Evolutionary conservation across 129 eudicot genomes (phyloP).

Genomic region (Ambrosia trifida): DNA sequence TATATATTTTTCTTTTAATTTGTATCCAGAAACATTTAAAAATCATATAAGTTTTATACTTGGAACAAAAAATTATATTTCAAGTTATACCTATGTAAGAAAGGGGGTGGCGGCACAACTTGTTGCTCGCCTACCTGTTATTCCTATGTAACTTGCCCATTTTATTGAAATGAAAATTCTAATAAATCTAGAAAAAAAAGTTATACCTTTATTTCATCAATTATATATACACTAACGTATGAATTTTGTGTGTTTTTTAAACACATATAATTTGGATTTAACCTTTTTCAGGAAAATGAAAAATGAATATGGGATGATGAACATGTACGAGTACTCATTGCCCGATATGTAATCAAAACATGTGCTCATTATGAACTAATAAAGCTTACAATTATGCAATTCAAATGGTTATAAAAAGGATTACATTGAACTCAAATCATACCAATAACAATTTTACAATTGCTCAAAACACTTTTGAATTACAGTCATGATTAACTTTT

Average conservation of each 20-base stretch:
- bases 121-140: too few species aligned
- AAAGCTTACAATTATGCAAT: conserved; percentile 26
- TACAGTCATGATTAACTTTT: conserved; percentile 6
- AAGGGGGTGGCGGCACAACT: too few species aligned
- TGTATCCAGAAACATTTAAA: not conserved
- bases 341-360: not conserved
- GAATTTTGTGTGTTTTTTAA: too few species aligned
- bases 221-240: too few species aligned
- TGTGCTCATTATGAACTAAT: conserved; percentile 19
- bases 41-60: not conserved
- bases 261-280: not conserved
- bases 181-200: too few species aligned
- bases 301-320: not conserved
- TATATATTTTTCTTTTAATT: not conserved
- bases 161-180: too few species aligned
- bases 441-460: not conserved
- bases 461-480: conserved; percentile 19
- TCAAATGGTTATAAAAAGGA: not conserved
- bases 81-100: too few species aligned
- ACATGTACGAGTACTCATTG: not conserved
- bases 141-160: too few species aligned
- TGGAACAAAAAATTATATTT: not conserved
- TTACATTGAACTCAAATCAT: conserved; percentile 17
- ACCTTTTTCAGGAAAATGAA: not conserved
- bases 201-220: too few species aligned